A percentile compares a stretch with the other conserved stretches of the same genome.
Evolutionary conservation across 495 filamentous ascomycete species (phyloP).

Genomic region (Aspergillus kassunensis): DNA sequence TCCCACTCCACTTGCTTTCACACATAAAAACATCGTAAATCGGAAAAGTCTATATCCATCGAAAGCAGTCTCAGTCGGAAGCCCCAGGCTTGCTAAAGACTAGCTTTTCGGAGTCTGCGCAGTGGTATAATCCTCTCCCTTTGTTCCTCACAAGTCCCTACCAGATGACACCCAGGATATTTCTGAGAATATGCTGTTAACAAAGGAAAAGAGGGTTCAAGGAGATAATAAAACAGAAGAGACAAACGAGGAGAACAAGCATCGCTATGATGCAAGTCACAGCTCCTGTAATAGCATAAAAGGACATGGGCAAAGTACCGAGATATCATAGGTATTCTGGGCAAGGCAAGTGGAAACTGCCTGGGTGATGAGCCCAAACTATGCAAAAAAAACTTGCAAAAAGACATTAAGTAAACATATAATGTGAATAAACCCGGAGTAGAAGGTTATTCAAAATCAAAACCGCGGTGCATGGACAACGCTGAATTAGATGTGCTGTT

Average conservation of each 20-base stretch:
- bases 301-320: not conserved
- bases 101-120: slow-evolving; percentile 5
- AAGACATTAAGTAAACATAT: slow-evolving; percentile 10
- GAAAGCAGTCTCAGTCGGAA: slow-evolving; percentile 5
- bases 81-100: slow-evolving; percentile 11
- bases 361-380: too few species aligned
- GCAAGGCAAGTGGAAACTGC: too few species aligned
- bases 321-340: not conserved
- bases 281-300: not conserved
- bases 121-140: slow-evolving; percentile 1
- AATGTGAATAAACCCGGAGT: not conserved
- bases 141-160: not conserved
- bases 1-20: not conserved
- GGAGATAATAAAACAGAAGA: not conserved
- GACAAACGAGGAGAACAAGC: not conserved
- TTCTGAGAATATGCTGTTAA: not conserved
- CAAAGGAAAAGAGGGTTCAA: slow-evolving; percentile 9
- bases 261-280: slow-evolving; percentile 2
- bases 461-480: not conserved
- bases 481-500: slow-evolving; percentile 40
- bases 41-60: slow-evolving; percentile 8
- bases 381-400: not conserved
- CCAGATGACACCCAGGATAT: not conserved
- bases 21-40: slow-evolving; percentile 8
- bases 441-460: not conserved